Conservation (phyloP, 345 rosid species). For the Hypericum androsaemum region DNA sequence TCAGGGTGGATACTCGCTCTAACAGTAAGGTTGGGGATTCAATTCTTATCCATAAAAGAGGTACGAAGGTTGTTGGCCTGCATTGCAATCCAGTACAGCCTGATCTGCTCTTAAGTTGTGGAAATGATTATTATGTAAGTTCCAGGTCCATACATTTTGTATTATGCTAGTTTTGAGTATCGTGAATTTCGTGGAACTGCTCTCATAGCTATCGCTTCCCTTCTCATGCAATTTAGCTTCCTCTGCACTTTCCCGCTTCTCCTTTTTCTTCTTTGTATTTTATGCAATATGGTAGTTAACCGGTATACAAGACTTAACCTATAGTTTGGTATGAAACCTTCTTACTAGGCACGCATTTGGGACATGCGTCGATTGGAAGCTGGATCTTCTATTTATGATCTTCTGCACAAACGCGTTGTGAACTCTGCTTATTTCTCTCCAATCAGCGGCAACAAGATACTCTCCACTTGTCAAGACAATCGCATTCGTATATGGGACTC, state of each 20-base stretch:
- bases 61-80: slow-evolving; percentile 86
- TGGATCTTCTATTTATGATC: slow-evolving; percentile 48
- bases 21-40: slow-evolving; percentile 43
- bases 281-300: no score
- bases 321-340: neutral
- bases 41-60: slow-evolving; percentile 80
- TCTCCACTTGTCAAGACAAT: slow-evolving; percentile 86
- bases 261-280: slow-evolving; percentile 4
- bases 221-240: neutral
- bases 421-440: slow-evolving; percentile 97
- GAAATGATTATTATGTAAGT: slow-evolving; percentile 95
- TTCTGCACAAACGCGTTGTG: slow-evolving; percentile 77
- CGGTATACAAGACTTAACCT: neutral
- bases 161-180: neutral
- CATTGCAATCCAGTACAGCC: slow-evolving; percentile 95
- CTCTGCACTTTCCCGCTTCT: neutral
- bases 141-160: neutral
- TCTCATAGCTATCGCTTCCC: neutral
- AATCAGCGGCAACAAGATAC: slow-evolving; percentile 69
- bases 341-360: slow-evolving; percentile 82
- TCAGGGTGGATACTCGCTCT: slow-evolving; percentile 76
- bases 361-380: slow-evolving; percentile 70
- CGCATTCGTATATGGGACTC: slow-evolving; percentile 91
- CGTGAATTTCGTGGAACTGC: neutral
- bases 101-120: slow-evolving; percentile 80